Evolutionary conservation across 768 basidiomycete species (phyloP).

Genomic region (Termitomyces sp.): DNA sequence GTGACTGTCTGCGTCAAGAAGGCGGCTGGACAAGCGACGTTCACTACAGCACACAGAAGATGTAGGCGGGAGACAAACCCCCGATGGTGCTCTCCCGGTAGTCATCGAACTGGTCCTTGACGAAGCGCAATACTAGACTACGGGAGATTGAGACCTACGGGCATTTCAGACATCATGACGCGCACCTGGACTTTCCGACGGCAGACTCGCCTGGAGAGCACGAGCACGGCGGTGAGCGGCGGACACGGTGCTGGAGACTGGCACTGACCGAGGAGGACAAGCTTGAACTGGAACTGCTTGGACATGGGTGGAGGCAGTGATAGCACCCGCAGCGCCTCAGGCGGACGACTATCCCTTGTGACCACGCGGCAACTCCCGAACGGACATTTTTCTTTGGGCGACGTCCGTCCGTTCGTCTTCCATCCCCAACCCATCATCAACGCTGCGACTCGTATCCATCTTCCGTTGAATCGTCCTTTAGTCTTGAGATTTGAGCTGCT

Average conservation of each 20-base stretch:
- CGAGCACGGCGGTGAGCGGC: conserved; percentile 8
- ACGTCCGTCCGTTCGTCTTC: conserved; percentile 13
- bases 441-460: conserved; percentile 16
- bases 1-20: conserved; percentile 98
- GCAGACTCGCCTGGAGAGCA: conserved; percentile 79
- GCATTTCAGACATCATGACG: conserved; percentile 17
- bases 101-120: conserved; percentile 94
- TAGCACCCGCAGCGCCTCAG: conserved; percentile 19
- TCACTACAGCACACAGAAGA: conserved; percentile 2
- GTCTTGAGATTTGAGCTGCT: conserved; percentile 26
- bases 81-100: conserved; percentile 94
- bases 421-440: conserved; percentile 28
- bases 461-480: conserved; percentile 8
- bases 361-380: conserved; percentile 29
- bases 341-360: conserved; percentile 20
- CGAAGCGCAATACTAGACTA: conserved; percentile 92
- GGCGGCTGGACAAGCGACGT: conserved; percentile 54
- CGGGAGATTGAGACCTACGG: conserved; percentile 20
- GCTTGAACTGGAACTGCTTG: conserved; percentile 92
- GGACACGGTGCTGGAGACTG: neutral
- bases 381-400: conserved; percentile 11
- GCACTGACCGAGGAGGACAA: conserved; percentile 84
- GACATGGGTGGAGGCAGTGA: conserved; percentile 55
- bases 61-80: conserved; percentile 35
- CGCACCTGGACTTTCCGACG: conserved; percentile 92